Conservation (phyloP, 2,329 filamentous ascomycete species). For the Emergomyces pasteurianus region DNA sequence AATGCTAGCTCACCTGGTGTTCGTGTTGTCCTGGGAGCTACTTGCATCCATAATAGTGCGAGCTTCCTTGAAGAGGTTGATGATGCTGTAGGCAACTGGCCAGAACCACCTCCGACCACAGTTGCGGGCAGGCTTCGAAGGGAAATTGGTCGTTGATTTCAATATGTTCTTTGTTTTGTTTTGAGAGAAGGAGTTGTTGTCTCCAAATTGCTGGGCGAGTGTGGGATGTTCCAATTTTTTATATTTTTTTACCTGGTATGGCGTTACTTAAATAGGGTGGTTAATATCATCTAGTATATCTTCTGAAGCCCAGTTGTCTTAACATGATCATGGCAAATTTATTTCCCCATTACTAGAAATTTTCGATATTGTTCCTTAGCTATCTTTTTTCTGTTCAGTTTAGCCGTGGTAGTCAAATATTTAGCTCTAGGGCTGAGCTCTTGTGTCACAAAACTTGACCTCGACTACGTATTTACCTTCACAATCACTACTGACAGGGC, state of each 20-base stretch:
- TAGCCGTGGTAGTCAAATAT: too few relatives aligned
- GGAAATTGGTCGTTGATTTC: slow-evolving; percentile 42
- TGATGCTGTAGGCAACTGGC: slow-evolving; percentile 78
- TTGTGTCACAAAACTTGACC: too few relatives aligned
- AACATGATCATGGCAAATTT: neutral
- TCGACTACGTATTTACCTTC: too few relatives aligned
- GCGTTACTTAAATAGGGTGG: neutral
- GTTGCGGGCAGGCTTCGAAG: slow-evolving; percentile 51
- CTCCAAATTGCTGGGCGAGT: too few relatives aligned
- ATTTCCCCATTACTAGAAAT: neutral
- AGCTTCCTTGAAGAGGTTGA: slow-evolving; percentile 88
- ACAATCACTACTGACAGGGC: neutral
- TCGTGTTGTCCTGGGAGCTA: slow-evolving; percentile 79
- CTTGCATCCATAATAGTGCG: slow-evolving; percentile 73
- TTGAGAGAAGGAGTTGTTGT: neutral
- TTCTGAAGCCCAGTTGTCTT: neutral
- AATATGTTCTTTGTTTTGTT: neutral
- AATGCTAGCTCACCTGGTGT: slow-evolving; percentile 85
- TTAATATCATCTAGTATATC: neutral
- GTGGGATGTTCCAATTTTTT: too few relatives aligned
- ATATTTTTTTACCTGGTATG: neutral
- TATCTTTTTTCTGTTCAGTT: too few relatives aligned
- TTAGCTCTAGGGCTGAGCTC: too few relatives aligned
- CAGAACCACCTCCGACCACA: slow-evolving; percentile 51
- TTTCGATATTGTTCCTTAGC: too few relatives aligned